Base-by-base conservation (phyloP, 179 eudicot species). In the Spinacia oleracea region DNA sequence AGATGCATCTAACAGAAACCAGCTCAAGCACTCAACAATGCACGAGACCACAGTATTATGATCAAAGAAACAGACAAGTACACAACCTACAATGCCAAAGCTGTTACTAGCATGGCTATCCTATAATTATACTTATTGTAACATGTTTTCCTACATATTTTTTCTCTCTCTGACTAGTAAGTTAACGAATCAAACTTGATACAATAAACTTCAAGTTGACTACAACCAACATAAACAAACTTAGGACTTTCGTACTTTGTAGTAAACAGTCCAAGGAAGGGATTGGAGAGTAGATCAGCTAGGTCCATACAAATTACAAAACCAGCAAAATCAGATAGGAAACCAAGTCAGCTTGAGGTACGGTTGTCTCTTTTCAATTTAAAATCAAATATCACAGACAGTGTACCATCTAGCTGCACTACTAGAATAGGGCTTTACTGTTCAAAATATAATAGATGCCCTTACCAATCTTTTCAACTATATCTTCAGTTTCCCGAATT, bases 391-490 rank as follows among this genome's bases (percentile, higher is more conserved):
- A 18, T 21, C 23, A 32, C 12, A 60, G 2, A 58, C 18, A 21
- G 38, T 48, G 46, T 35, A n/a, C 42, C 53, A 31, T 63, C 56
- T 9, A 76, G 58, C 53, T 31, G 72, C 64, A 79, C 50, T 12
- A 2, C 38, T 21, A 60, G 42, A 35, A n/a, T 25, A 27, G 16
- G 46, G 29, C 8, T 53, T 53, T 15, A 48, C 29, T 59, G 20
- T 60, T 56, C 5, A 20, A 63, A 42, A 62, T 59, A 67, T 45
- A 73, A 63, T 2, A 67, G 53, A 5, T 25, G 34, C 16, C 65
- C 90, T 75, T 83, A 96, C 99, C 99, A 53, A 96, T 93, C 85
- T 81, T 96, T 86, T 96, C 99, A 77, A 96, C 99, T 78, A 91
- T 48, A 58, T 96, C 94, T 50, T 91, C 87, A 75, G 99, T 96